Base-by-base conservation (phyloP, 768 basidiomycete genomes). In the Tephrocybe sp. region DNA sequence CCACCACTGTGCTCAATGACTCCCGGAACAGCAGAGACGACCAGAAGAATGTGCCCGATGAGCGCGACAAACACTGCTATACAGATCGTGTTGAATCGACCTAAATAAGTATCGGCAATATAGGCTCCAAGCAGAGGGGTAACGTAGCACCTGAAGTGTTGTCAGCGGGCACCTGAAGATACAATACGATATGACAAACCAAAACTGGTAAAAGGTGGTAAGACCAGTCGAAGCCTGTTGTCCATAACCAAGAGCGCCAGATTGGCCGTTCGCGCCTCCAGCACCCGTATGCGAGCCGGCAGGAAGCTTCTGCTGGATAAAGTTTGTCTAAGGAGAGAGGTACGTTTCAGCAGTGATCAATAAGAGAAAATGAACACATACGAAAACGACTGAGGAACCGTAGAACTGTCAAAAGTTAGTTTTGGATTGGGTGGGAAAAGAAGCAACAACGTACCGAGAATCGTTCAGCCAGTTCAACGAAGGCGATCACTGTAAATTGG, bases 211-310 rank as follows among this genome's bases (percentile, higher is more conserved):
- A 66, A 86, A 86, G 0, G 83, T 87, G 6, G 73, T 78, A 44
- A 89, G 65, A 56, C 86, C 88, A 7, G 86, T 88, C 0, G 87
- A 80, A n/a, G 86, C 79, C 26, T 76, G 82, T 61, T 91, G 87
- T 1, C 85, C 84, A 38, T 73, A 63, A 12, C 76, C 79, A 8
- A 89, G 76, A 1, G 87, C 87, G 51, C 87, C 87, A 5, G 87
- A 76, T 57, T 84, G 82, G 4, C 79, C 80, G 32, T 60, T 44
- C 0, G 62, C 44, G 4, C 78, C 75, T 11, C 77, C 79, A 1
- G 84, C 79, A 19, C 88, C 89, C 0, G 86, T 89, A 30, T 60
- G 73, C 0, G 86, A 89, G 41, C 82, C 82, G 0, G 60, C 51
- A 3, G 89, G 89, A 8, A 89, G 78, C 0, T 77, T 76, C 49